Evolutionary conservation across 192 early-diverging fungal species (phyloP), one percentile per base, ranked within the genome.

Genomic region (Funneliformis mosseae): DNA sequence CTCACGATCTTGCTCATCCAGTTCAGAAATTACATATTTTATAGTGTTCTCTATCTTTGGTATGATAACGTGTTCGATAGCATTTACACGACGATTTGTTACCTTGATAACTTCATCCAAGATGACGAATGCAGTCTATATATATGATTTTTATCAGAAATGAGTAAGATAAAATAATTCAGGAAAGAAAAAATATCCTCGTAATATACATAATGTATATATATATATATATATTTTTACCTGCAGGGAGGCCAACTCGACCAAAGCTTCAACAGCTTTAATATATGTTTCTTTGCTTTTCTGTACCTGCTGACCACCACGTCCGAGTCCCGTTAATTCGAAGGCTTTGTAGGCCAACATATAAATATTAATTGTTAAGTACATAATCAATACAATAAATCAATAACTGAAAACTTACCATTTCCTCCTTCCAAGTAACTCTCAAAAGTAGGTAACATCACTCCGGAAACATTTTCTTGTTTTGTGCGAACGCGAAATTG

Each of bases 31-130:
- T 74, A 99, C 96, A 82, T 96, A 96, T 80, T 92, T 93, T 83
- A 99, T 98, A 23, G 98, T 99, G 88, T 99, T 99, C 83, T 99
- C 98, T 78, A 97, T 94, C 55, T 93, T 91, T 33, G 98, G 98
- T 80, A 99, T 99, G 83, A 99, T 99, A 69, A 99, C 96, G 84
- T 99, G 94, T 84, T 99, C 98, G 81, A 99, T 99, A 27, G 98
- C 98, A 79, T 99, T 99, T 25, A 99, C 98, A 81, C 98, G 92
- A 77, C 98, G 94, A 87, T 99, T 99, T 3, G 98, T 99, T 33
- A 97, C 83, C 90, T 98, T 98, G 86, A 99, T 99, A 68, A 99
- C 97, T 88, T 99, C 98, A 84, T 99, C 98, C 72, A 99, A 87
- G 72, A 99, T 98, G 7, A 98, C 96, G 87, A 99, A 99, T 1